Percentiles rank a stretch among this genome's conserved stretches.
These are phyloP conservation scores for Sparassis latifolia DNA, from an alignment of 1,284 basidiomycete genomes.

Conservation along the genomic window DNA sequence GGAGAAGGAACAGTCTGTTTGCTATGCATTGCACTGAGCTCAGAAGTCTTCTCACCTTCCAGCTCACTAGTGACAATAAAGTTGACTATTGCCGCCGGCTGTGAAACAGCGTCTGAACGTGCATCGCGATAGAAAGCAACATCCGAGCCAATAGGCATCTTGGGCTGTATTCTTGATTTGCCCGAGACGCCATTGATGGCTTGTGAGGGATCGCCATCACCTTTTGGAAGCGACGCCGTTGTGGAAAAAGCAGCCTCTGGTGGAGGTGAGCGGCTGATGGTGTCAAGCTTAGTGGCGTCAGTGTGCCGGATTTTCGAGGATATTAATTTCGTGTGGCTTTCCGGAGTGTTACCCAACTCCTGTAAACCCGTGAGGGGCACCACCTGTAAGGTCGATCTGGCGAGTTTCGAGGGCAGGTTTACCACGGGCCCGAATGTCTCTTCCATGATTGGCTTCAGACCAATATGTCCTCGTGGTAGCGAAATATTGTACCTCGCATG, in stretches of 20 bases:
- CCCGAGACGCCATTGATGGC: conserved; percentile 10
- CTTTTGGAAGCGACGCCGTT: conserved; percentile 17
- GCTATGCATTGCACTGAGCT: not conserved
- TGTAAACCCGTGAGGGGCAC: not conserved
- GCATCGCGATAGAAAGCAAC: conserved; percentile 68
- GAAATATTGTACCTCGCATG: conserved; percentile 46
- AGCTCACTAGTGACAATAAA: conserved; percentile 77
- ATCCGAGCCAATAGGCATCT: conserved; percentile 59
- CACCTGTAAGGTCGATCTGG: not conserved
- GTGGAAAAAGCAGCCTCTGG: conserved; percentile 31
- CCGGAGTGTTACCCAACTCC: not conserved
- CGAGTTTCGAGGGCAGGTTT: conserved; percentile 35
- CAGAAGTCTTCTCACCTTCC: conserved; percentile 30
- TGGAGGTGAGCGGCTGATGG: conserved; percentile 56
- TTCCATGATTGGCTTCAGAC: conserved; percentile 1
- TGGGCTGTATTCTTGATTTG: conserved; percentile 38
- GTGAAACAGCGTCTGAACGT: conserved; percentile 38
- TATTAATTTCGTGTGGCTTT: conserved; percentile 6
- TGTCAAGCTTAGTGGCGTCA: conserved; percentile 29
- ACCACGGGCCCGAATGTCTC: conserved; percentile 22
- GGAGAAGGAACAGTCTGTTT: not conserved
- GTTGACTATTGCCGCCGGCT: conserved; percentile 44
- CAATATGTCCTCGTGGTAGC: conserved; percentile 35
- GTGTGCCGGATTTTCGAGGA: conserved; percentile 7
- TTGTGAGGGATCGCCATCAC: conserved; percentile 24